Evolutionary conservation across 2,329 filamentous ascomycete species (phyloP).

Genomic region (Orbilia ellipsospora): DNA sequence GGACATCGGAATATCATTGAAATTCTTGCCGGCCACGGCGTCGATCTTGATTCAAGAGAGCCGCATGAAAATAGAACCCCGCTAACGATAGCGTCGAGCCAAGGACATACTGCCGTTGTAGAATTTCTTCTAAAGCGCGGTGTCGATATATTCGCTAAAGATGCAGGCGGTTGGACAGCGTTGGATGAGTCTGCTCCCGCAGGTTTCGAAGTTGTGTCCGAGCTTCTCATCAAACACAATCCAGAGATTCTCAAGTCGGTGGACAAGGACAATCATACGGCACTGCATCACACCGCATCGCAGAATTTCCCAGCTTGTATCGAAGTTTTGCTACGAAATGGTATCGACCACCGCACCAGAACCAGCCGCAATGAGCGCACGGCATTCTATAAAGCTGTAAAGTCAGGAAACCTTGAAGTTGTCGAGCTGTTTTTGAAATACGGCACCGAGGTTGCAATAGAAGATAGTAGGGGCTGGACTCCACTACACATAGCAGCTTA

Average conservation of each 20-base stretch:
- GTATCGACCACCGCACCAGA: background rate
- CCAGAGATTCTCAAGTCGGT: background rate
- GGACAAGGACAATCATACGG: background rate
- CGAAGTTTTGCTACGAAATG: slow-evolving; percentile 1
- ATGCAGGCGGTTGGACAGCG: slow-evolving; percentile 6
- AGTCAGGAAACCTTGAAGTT: slow-evolving; percentile 11
- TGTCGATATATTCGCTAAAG: background rate
- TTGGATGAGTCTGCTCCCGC: slow-evolving; percentile 11
- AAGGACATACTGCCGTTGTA: background rate
- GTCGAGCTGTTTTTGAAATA: background rate
- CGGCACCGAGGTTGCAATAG: background rate
- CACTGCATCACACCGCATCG: slow-evolving; percentile 7
- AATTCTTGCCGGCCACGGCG: background rate
- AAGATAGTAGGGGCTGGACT: background rate
- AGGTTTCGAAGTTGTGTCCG: background rate
- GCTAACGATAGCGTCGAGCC: slow-evolving; percentile 1
- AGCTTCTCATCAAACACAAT: slow-evolving; percentile 9
- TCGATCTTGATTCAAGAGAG: background rate
- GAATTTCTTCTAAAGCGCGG: slow-evolving; percentile 2
- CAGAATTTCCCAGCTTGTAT: background rate
- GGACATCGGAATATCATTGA: slow-evolving; percentile 1
- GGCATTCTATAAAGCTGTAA: background rate
- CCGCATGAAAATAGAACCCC: background rate
- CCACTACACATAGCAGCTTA: slow-evolving; percentile 12
- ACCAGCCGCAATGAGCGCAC: background rate